Conservation (phyloP, 2,329 filamentous ascomycete genomes). For the Rutstroemia sp. region DNA sequence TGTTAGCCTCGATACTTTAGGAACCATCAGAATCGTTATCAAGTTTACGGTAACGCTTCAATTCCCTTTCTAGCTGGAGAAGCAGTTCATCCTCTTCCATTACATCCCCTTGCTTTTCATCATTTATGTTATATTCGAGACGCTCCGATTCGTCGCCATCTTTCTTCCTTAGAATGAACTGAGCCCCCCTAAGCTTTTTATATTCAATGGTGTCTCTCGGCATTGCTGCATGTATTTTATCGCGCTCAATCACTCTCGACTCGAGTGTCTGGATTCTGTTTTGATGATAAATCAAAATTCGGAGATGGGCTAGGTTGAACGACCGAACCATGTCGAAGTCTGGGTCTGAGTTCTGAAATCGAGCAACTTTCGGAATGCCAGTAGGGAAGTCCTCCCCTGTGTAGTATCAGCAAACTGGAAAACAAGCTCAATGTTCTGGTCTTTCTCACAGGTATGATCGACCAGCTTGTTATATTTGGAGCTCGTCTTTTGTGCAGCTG, state of each 20-base stretch:
- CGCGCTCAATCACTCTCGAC: background rate
- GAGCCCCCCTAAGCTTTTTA: background rate
- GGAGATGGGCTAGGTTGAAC: background rate
- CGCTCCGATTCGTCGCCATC: background rate
- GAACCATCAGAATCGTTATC: too few species aligned
- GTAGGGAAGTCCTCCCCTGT: background rate
- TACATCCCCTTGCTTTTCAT: background rate
- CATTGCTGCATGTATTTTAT: background rate
- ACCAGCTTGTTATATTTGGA: too few species aligned
- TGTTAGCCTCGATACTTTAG: too few species aligned
- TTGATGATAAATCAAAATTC: background rate
- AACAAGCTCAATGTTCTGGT: background rate
- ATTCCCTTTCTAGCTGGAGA: too few species aligned
- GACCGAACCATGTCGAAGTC: background rate
- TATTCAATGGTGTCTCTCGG: background rate
- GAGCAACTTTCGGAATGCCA: background rate
- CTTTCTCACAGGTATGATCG: too few species aligned
- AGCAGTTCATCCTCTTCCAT: too few species aligned
- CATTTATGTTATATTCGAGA: background rate
- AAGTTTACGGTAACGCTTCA: too few species aligned
- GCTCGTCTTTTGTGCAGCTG: too few species aligned
- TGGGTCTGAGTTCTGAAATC: background rate
- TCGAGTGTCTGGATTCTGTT: background rate
- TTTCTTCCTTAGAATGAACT: background rate
- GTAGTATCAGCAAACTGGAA: background rate